Conservation (phyloP, 371 early-diverging fungal species). For the Haplosporangium sp. region DNA sequence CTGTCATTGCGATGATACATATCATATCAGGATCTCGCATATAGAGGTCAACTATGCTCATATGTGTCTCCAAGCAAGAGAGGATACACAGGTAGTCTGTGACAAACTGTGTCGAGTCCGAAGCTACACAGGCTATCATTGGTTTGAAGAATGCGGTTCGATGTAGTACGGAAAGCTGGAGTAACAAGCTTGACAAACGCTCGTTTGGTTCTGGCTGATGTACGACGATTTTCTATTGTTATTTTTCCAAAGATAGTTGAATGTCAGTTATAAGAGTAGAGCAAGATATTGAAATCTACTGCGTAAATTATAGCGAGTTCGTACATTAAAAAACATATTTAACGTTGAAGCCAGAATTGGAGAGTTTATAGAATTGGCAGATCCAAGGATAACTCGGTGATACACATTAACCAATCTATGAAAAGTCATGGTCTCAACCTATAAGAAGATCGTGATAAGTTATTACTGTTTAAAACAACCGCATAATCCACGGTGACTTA, state of each 20-base stretch:
- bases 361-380: constrained; percentile 14
- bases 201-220: constrained; percentile 51
- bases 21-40: constrained; percentile 78
- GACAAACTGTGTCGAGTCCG: constrained; percentile 65
- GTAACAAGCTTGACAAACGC: constrained; percentile 57
- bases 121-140: constrained; percentile 71
- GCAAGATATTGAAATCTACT: not conserved
- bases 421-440: constrained; percentile 33
- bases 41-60: constrained; percentile 70
- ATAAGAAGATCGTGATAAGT: not conserved
- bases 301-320: not conserved
- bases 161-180: constrained; percentile 57
- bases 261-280: too few relatives aligned
- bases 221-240: constrained; percentile 41
- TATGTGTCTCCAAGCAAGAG: constrained; percentile 61
- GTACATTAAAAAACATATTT: constrained; percentile 42
- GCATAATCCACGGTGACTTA: too few relatives aligned
- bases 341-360: constrained; percentile 29
- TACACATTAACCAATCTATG: constrained; percentile 34
- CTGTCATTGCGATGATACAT: constrained; percentile 68
- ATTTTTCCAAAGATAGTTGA: not conserved
- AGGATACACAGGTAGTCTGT: constrained; percentile 60
- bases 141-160: constrained; percentile 65
- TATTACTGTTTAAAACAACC: too few relatives aligned
- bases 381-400: constrained; percentile 35